Percentiles rank a stretch among this genome's conserved stretches.
phyloP scores from a whole-genome alignment of 1,139 yeast species.

The Zygotorulaspora mrakii region DNA sequence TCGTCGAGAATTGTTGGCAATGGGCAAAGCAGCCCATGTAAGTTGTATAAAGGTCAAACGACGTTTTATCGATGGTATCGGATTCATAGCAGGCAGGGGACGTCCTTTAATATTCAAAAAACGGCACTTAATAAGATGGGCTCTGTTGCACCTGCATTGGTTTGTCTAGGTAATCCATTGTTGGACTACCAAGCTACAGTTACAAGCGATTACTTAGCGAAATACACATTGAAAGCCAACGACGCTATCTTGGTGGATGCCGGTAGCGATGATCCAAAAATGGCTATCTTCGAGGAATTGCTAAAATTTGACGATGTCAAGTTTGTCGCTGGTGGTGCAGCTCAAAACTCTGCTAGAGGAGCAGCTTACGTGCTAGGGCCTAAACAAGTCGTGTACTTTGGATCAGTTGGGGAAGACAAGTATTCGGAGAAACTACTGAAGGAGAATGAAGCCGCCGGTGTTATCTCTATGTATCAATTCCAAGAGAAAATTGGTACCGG shows the following conservation, averaged over 20 bases:
- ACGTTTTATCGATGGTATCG: background rate
- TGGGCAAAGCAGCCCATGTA: slow-evolving; percentile 1
- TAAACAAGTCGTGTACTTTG: slow-evolving; percentile 85
- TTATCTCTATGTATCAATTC: slow-evolving; percentile 78
- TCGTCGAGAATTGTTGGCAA: slow-evolving; percentile 2
- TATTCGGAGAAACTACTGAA: slow-evolving; percentile 74
- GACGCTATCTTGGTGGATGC: slow-evolving; percentile 89
- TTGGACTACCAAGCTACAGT: slow-evolving; percentile 87
- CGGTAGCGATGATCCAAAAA: slow-evolving; percentile 56
- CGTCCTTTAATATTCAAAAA: background rate
- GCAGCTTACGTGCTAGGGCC: slow-evolving; percentile 88
- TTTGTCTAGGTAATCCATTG: slow-evolving; percentile 77
- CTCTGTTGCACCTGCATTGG: slow-evolving; percentile 43
- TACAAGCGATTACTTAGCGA: slow-evolving; percentile 60
- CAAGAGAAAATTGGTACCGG: slow-evolving; percentile 81
- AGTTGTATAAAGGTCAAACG: background rate
- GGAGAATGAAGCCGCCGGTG: slow-evolving; percentile 88
- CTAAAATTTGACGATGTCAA: slow-evolving; percentile 58
- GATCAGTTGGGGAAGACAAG: slow-evolving; percentile 91
- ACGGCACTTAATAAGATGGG: slow-evolving; percentile 6
- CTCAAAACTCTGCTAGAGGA: slow-evolving; percentile 98
- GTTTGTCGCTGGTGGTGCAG: slow-evolving; percentile 97
- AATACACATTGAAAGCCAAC: slow-evolving; percentile 82
- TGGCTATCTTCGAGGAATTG: slow-evolving; percentile 81
- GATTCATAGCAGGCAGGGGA: background rate